A percentile compares a stretch with the other conserved stretches of the same genome.
Evolutionary conservation across 2,329 filamentous ascomycete genomes (phyloP).

Genomic region (Alternaria dauci): DNA sequence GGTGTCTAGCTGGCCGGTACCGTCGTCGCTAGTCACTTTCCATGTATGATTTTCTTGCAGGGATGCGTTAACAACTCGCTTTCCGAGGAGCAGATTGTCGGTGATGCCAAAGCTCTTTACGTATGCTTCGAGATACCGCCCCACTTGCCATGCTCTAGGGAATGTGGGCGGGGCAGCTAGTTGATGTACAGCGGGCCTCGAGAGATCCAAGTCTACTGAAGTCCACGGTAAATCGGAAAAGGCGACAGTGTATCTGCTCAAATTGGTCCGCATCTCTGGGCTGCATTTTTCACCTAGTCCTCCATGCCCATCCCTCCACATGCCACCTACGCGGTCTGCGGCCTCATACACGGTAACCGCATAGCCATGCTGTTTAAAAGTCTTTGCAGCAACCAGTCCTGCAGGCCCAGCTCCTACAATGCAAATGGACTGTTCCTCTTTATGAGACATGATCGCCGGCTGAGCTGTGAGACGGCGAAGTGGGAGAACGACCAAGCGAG

Average conservation of each 20-base stretch:
- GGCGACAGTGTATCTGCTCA: slow-evolving; percentile 76
- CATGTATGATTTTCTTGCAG: slow-evolving; percentile 29
- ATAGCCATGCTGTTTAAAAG: slow-evolving; percentile 67
- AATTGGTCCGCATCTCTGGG: slow-evolving; percentile 68
- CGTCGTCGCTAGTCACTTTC: slow-evolving; percentile 26
- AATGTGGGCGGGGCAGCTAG: slow-evolving; percentile 64
- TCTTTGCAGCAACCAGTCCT: slow-evolving; percentile 65
- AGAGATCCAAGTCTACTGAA: slow-evolving; percentile 51
- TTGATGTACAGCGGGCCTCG: slow-evolving; percentile 14
- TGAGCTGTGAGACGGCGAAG: not conserved
- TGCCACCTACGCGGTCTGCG: slow-evolving; percentile 71
- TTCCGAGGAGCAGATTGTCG: slow-evolving; percentile 61
- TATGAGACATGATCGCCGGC: not conserved
- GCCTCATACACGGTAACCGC: slow-evolving; percentile 79
- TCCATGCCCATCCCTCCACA: slow-evolving; percentile 69
- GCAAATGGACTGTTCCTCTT: slow-evolving; percentile 46
- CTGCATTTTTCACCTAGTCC: slow-evolving; percentile 69
- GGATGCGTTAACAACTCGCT: slow-evolving; percentile 43
- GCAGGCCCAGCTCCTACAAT: slow-evolving; percentile 57
- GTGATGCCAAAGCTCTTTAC: slow-evolving; percentile 63
- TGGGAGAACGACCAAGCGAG: not conserved
- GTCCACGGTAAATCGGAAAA: slow-evolving; percentile 75
- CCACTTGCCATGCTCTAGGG: slow-evolving; percentile 79
- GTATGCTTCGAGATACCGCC: slow-evolving; percentile 75
- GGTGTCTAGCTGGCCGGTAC: slow-evolving; percentile 17